phyloP scores from a whole-genome alignment of 495 filamentous ascomycete genomes.

The Aspergillus mulundensis region DNA sequence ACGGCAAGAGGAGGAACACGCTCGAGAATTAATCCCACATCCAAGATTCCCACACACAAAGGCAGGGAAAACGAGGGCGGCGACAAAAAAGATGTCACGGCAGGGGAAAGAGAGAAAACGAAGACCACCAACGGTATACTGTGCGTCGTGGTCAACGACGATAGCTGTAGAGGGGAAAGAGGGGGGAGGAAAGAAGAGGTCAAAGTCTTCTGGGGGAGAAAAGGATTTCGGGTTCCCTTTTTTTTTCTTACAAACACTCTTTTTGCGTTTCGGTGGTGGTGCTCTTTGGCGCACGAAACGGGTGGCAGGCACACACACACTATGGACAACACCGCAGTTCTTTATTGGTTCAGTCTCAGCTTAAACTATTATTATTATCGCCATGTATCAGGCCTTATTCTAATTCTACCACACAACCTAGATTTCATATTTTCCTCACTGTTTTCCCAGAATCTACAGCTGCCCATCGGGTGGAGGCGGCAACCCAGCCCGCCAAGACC shows the following conservation, averaged over 20 bases:
- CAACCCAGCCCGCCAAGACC: conserved; percentile 14
- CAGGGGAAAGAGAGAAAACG: conserved; percentile 6
- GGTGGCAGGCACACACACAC: no score
- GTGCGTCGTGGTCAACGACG: conserved; percentile 25
- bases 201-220: conserved; percentile 11
- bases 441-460: not conserved
- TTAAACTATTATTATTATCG: no score
- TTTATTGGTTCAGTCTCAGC: no score
- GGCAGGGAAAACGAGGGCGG: conserved; percentile 13
- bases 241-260: conserved; percentile 16
- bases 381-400: not conserved
- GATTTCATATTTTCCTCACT: not conserved
- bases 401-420: not conserved
- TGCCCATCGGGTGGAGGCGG: conserved; percentile 16
- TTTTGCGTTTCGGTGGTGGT: conserved; percentile 15
- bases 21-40: conserved; percentile 18
- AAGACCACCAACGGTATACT: conserved; percentile 20
- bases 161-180: conserved; percentile 16
- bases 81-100: conserved; percentile 10
- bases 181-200: conserved; percentile 14
- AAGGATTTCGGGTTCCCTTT: conserved; percentile 19
- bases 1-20: conserved; percentile 18
- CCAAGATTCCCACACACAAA: conserved; percentile 24
- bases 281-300: conserved; percentile 15
- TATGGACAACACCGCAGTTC: no score